Evolutionary conservation across 192 early-diverging fungal species (phyloP).

Genomic region (Linnemannia exigua): DNA sequence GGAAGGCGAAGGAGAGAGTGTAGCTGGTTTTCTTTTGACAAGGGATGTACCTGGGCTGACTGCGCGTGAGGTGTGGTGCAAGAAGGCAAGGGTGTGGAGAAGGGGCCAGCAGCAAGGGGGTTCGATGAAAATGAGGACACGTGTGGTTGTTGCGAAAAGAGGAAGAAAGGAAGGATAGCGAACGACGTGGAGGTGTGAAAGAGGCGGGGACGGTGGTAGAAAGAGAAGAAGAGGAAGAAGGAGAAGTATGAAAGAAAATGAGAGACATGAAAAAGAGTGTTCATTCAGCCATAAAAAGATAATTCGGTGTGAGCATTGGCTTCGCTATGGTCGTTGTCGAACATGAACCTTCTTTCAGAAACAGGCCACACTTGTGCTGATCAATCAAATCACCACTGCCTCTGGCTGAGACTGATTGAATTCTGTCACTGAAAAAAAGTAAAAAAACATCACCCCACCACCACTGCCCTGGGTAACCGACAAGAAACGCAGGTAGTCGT

Average conservation of each 20-base stretch:
- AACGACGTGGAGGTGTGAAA: background rate
- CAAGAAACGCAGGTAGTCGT: background rate
- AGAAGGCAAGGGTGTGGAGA: background rate
- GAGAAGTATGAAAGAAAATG: background rate
- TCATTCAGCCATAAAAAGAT: background rate
- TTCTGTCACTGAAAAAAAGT: background rate
- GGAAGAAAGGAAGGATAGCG: background rate
- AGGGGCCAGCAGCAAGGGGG: background rate
- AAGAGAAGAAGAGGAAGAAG: background rate
- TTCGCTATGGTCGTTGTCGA: background rate
- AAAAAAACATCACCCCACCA: constrained; percentile 1
- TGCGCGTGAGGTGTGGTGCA: background rate
- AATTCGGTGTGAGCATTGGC: constrained; percentile 1
- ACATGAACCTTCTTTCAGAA: background rate
- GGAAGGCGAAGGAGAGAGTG: background rate
- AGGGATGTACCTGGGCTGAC: background rate
- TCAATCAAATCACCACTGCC: background rate
- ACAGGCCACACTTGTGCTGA: background rate
- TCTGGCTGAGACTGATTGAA: background rate
- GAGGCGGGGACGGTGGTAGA: background rate
- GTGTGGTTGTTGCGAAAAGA: background rate
- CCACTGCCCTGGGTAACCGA: background rate
- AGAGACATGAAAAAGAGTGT: background rate
- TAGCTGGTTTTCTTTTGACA: too few relatives aligned
- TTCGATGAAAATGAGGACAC: background rate